phyloP scores from a whole-genome alignment of 345 rosid species.

The Zanthoxylum bungeanum region DNA sequence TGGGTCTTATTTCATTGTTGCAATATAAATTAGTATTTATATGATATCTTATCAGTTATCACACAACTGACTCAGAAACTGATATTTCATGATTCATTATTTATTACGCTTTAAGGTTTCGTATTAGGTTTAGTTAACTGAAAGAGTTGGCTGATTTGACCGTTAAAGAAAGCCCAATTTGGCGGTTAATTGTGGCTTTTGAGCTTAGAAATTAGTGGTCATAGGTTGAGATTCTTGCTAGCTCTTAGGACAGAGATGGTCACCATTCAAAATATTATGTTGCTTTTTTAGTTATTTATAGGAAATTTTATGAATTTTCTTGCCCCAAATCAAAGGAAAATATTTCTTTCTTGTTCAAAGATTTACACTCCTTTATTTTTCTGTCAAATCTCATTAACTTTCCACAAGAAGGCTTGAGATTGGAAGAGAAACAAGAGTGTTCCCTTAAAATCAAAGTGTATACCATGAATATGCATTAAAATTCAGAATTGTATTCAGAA shows the following conservation, averaged over 20 bases:
- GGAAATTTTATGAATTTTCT: neutral
- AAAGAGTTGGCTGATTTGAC: constrained; percentile 57
- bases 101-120: constrained; percentile 38
- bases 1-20: neutral
- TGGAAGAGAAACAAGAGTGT: neutral
- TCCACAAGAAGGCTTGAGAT: neutral
- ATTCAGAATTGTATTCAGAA: no score
- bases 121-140: constrained; percentile 47
- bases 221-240: no score
- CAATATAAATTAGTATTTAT: constrained; percentile 12
- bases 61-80: constrained; percentile 25
- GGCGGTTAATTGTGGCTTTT: neutral
- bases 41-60: constrained; percentile 14
- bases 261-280: neutral
- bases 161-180: neutral
- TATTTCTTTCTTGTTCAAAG: neutral
- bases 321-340: neutral
- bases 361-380: neutral
- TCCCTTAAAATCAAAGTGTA: no score
- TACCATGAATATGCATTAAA: neutral
- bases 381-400: neutral
- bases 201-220: neutral
- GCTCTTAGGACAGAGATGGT: no score
- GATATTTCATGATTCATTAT: constrained; percentile 27
- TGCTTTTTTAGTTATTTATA: neutral